Base-by-base conservation (phyloP, 441 rosid species). In the Populus hybrid region DNA sequence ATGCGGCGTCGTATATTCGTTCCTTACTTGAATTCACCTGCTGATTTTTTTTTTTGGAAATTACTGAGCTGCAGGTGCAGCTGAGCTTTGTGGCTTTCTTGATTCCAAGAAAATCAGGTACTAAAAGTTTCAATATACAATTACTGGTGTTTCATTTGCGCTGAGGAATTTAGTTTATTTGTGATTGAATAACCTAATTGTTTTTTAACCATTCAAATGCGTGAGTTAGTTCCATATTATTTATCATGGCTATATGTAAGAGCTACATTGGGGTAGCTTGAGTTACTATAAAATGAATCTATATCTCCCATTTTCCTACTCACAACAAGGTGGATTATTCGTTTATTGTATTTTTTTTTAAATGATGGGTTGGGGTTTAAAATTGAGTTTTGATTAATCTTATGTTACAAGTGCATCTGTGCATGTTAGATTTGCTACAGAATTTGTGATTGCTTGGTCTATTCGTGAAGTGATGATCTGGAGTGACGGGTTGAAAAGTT, bases 21-120 rank as follows among this genome's bases (percentile, higher is more conserved):
- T 0, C 16, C 71, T 30, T 21, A 6, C 10, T 66, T 30, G 11
- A 0, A 3, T 68, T 28, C 35, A 30, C 21, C 36, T 68, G 40
- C n/a, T 73, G 63, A 72, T 38, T 30, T 32, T 32, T 35, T 59
- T 67, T 59, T 24, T 64, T 30, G 38, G 20, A 73, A 54, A 18
- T 79, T 80, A 42, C 28, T 75, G 54, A 66, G 78, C 76, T 84
- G 87, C 90, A 95, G 97, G 99, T 75, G 86, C 89, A 35, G 91
- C 83, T 4, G 91, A 93, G 72, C 90, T 95, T 40, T 95, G 96
- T 82, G 84, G 88, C 67, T 90, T 93, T 87, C 97, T 95, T 81
- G 97, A 95, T 85, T 91, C 93, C 32, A 92, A 83, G 84, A 92
- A 88, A 72, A 88, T 95, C 76, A 92, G 95, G 99, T 32, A 72